phyloP scores from a whole-genome alignment of 73 alveolate species.

The Effrenium voratum region DNA sequence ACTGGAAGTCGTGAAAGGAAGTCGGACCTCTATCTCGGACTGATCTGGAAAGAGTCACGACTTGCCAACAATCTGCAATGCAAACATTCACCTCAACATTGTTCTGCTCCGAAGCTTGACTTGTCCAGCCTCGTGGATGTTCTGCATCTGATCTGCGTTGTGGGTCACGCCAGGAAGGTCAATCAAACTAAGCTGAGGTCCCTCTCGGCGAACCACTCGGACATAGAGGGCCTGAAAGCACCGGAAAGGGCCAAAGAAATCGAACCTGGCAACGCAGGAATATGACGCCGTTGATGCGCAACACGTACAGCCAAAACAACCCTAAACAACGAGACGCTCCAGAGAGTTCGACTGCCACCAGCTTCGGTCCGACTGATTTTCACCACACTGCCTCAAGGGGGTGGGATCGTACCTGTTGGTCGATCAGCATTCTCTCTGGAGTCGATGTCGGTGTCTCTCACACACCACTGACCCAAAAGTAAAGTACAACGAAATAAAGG shows the following conservation, averaged over 20 bases:
- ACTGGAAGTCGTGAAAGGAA: too few relatives aligned
- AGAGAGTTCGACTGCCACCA: not conserved
- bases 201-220: constrained; percentile 51
- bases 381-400: not conserved
- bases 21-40: too few relatives aligned
- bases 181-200: constrained; percentile 39
- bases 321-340: not conserved
- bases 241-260: not conserved
- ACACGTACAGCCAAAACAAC: not conserved
- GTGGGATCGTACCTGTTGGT: not conserved
- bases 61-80: too few relatives aligned
- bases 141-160: constrained; percentile 59
- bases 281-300: too few relatives aligned
- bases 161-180: constrained; percentile 64
- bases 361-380: not conserved
- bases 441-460: too few relatives aligned
- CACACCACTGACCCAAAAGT: too few relatives aligned
- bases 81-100: too few relatives aligned
- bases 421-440: too few relatives aligned
- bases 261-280: too few relatives aligned
- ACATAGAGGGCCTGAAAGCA: constrained; percentile 21
- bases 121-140: constrained; percentile 70
- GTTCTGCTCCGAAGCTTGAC: too few relatives aligned
- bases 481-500: too few relatives aligned
- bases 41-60: too few relatives aligned